Evolutionary conservation across 257 asterid species (phyloP), one percentile per base, ranked within the genome.

Genomic region (Solanum pimpinellifolium): DNA sequence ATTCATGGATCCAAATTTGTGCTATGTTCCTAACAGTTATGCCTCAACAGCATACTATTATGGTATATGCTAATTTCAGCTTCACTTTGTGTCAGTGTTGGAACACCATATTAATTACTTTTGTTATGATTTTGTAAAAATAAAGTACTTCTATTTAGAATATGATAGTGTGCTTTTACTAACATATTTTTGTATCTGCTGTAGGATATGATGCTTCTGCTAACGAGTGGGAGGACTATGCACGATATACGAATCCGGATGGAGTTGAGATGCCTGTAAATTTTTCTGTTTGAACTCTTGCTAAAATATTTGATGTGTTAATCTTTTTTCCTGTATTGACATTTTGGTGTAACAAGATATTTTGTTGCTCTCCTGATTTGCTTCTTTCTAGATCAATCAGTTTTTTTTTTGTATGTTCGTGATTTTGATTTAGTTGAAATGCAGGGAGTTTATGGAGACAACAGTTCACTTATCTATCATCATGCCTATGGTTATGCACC

Each of bases 371-470:
- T 37, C 23, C 76, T 18, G 37, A 31, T 21, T 73, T 47, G n/a
- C 60, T 49, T 49, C 44, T 6, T 42, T 59, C 47, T 15, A 81
- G 20, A 31, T 42, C n/a, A 8, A 31, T 60, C 73, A 27, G 13
- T 7, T 31, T 31, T 56, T 7, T 2, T 52, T 0, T 49, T 83
- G 39, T 4, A 27, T 85, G 46, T 18, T 72, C 0, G 35, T 49
- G 66, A 27, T 6, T 35, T 77, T 60, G 31, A 73, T 9, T 41
- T 37, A 25, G 12, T 68, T 23, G 18, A 68, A 86, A 62, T 73
- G 25, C 91, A 94, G 97, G 96, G 96, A 62, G 93, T 82, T 73
- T 95, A 91, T 90, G 97, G 94, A 86, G 98, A 95, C 60, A 94
- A 89, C 52, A 94, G 94, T 47, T 93, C 97, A 4, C 88, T 92